Evolutionary conservation across 225 moss, liverwort and hornwort genomes (phyloP), one percentile per base, ranked within the genome.

Genomic region (Physcomitrellopsis africana): DNA sequence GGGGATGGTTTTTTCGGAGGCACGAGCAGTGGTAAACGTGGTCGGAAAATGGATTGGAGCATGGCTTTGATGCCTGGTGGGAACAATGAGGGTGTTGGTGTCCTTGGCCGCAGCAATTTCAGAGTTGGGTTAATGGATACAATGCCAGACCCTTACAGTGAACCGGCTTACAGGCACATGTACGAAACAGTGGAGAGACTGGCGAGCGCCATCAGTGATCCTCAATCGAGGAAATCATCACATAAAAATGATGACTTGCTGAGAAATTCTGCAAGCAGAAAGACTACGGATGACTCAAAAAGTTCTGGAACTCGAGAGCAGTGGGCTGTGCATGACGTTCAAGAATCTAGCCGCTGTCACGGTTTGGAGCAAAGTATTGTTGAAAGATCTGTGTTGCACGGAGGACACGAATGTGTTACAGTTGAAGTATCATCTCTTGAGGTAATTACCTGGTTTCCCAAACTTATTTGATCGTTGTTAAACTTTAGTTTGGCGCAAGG

Each of bases 171-270:
- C 53, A 64, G 68, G 1, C 77, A 85, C 72, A 80, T 88, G 80
- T 85, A 67, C 17, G 85, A 85, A 67, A 82, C 88, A 3, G 88
- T 88, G 60, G 85, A 85, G 59, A 82, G 88, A 4, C 68, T 85
- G 19, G 88, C 88, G 19, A 80, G 63, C 17, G 88, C 85, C 54
- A 82, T 88, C 52, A 85, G 82, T 3, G 88, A 88, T 56, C 84
- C 78, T 0, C 75, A 64, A 0, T 82, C 88, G 0, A 13, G 51
- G 32, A 78, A 65, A 61, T 44, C 70, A 0, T 13, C 18, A 9
- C 24, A 23, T 9, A 70, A 62, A 0, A 18, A 10, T 16, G 65
- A 74, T 1, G 70, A 29, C 43, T 47, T 60, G 18, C 42, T 41
- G 49, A 24, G 20, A 5, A 24, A 18, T 16, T 24, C 61, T 7